Conservation (phyloP, 495 filamentous ascomycete genomes). For the Staphylotrichum longicolle region DNA sequence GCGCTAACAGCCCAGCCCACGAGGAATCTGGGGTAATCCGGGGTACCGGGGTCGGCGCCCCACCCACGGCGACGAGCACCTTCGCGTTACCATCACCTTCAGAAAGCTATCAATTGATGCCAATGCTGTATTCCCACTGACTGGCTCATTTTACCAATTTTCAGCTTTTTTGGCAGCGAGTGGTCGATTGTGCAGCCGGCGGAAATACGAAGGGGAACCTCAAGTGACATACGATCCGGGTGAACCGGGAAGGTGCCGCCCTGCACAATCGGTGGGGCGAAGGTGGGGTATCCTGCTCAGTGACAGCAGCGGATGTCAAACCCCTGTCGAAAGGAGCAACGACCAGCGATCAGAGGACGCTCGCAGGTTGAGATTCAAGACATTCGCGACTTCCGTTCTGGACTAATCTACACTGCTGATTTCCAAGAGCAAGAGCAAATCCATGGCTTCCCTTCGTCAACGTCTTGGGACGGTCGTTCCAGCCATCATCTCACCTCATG, state of each 20-base stretch:
- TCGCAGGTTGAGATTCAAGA: neutral
- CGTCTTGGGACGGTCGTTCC: neutral
- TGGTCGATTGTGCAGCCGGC: neutral
- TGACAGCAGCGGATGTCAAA: conserved; percentile 5
- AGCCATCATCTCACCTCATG: neutral
- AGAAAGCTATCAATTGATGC: neutral
- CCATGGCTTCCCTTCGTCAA: neutral
- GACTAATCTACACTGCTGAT: too few species aligned
- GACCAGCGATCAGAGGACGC: neutral
- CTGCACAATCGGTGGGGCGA: conserved; percentile 5
- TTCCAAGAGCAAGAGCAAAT: too few species aligned
- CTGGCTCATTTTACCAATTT: neutral
- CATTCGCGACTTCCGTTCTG: neutral
- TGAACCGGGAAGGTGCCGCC: conserved; percentile 1
- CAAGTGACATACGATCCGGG: conserved; percentile 4
- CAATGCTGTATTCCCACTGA: neutral
- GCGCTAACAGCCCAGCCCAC: conserved; percentile 11
- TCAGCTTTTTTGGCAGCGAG: neutral
- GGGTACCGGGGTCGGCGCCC: conserved; percentile 23
- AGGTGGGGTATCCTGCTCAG: conserved; percentile 12
- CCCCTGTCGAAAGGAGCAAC: neutral
- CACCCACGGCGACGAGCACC: neutral
- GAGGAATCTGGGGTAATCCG: conserved; percentile 28
- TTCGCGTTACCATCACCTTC: neutral
- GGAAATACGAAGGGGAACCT: neutral